A percentile compares a stretch with the other conserved stretches of the same genome.
phyloP scores from a whole-genome alignment of 1,284 basidiomycete genomes.

The Austropuccinia psidii region DNA sequence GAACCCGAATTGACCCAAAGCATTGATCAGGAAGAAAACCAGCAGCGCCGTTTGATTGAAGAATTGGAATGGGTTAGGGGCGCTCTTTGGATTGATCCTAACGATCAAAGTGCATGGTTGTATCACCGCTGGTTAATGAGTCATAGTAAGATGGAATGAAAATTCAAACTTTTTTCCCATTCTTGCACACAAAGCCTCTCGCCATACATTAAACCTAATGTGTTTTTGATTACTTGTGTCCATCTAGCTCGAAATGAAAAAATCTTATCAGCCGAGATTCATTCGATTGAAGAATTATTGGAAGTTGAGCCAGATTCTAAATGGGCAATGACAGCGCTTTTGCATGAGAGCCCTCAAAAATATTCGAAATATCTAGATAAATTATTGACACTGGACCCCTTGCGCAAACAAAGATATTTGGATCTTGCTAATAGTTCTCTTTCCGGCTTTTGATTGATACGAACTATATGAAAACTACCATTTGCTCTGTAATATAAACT shows the following conservation, averaged over 20 bases:
- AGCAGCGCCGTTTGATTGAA: conserved; percentile 58
- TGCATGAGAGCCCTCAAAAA: neutral
- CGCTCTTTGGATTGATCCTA: conserved; percentile 92
- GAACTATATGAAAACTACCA: neutral
- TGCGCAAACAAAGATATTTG: conserved; percentile 57
- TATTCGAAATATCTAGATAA: conserved; percentile 43
- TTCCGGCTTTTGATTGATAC: neutral
- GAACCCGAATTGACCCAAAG: conserved; percentile 55
- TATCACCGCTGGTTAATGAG: conserved; percentile 95
- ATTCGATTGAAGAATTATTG: conserved; percentile 72
- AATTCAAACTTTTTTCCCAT: neutral
- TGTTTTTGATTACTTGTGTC: neutral
- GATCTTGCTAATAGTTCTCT: conserved; percentile 51
- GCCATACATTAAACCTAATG: neutral
- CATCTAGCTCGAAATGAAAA: conserved; percentile 17
- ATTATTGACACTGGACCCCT: conserved; percentile 57
- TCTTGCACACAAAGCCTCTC: neutral
- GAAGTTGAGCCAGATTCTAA: conserved; percentile 86
- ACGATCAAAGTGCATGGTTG: conserved; percentile 94
- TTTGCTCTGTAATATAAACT: no score
- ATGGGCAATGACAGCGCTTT: conserved; percentile 55
- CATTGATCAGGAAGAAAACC: conserved; percentile 52
- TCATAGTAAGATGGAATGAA: conserved; percentile 52
- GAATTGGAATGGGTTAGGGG: conserved; percentile 88
- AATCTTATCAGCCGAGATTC: conserved; percentile 58